Evolutionary conservation across 352 stramenopile species (phyloP).

Genomic region (Phytopythium ostracodes): DNA sequence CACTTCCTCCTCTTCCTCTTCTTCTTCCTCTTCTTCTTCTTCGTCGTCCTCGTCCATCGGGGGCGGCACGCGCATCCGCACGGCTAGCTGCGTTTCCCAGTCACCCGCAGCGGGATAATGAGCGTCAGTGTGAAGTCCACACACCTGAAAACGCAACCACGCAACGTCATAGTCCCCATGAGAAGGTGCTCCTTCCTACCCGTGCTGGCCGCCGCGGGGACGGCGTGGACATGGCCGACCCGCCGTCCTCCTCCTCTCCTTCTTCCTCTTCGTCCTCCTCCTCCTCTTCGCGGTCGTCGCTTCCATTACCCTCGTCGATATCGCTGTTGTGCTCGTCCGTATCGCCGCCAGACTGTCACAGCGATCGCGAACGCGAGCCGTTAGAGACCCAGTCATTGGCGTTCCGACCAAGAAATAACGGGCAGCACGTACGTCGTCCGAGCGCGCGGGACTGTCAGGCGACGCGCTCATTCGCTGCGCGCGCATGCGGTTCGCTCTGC

Average conservation of each 20-base stretch:
- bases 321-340: constrained; percentile 10
- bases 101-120: neutral
- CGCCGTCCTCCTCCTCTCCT: constrained; percentile 4
- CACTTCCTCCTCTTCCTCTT: constrained; percentile 2
- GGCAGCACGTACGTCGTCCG: neutral
- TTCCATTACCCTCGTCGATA: neutral
- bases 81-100: neutral
- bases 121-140: neutral
- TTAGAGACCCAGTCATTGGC: neutral
- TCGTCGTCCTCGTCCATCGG: neutral
- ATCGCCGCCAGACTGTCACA: neutral
- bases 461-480: constrained; percentile 14
- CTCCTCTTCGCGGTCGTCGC: constrained; percentile 19
- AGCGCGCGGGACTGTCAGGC: constrained; percentile 7
- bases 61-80: neutral
- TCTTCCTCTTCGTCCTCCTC: constrained; percentile 7
- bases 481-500: constrained; percentile 2
- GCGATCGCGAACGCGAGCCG: neutral
- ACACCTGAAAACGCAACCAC: neutral
- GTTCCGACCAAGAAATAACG: neutral
- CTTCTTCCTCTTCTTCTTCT: constrained; percentile 1
- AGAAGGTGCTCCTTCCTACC: too few relatives aligned
- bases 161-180: neutral
- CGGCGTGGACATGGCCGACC: constrained; percentile 1
- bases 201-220: neutral